Evolutionary conservation across 192 early-diverging fungal genomes (phyloP), one percentile per base, ranked within the genome.

Genomic region (Backusella tarrabulga): DNA sequence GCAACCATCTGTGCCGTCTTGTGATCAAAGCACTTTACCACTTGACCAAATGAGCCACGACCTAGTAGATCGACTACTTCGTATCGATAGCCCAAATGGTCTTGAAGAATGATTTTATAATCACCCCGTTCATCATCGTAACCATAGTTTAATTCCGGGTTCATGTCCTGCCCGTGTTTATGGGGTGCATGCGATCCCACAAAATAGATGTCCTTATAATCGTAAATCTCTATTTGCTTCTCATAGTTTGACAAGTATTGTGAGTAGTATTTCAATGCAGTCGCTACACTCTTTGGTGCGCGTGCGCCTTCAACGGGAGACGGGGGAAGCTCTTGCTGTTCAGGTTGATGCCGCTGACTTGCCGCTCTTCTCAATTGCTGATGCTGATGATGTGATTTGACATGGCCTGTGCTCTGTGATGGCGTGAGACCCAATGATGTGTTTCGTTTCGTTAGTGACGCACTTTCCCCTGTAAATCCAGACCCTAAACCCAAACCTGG

Each of bases 11-110:
- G 87, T 40, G 94, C 95, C 0, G 91, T 89, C 78, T 95, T 96
- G 87, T 98, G 96, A 83, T 98, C 97, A 70, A 89, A 91, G 77
- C 94, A 95, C 69, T 94, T 94, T 77, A 95, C 86, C 26, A 97
- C 96, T 77, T 97, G 95, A n/a, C 97, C 97, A 80, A 98, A 98
- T 6, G 93, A 92, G 15, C 94, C 94, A 80, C 97, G 96, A 75
- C 97, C 97, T 29, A 98, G 84, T 70, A 93, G 84, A 29, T 92
- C 92, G 42, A 96, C 67, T 60, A 97, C 85, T 83, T 98, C 97
- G 84, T 97, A 98, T 15, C 97, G 90, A 84, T 95, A 98, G 75
- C 83, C 90, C 54, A 88, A 44, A 84, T 98, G 97, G 85, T 98
- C 97, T 72, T 95, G 90, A 71, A 86, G 83, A 50, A 93, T 89